Conservation (phyloP, 192 early-diverging fungal genomes). For the Coemansia sp. region DNA sequence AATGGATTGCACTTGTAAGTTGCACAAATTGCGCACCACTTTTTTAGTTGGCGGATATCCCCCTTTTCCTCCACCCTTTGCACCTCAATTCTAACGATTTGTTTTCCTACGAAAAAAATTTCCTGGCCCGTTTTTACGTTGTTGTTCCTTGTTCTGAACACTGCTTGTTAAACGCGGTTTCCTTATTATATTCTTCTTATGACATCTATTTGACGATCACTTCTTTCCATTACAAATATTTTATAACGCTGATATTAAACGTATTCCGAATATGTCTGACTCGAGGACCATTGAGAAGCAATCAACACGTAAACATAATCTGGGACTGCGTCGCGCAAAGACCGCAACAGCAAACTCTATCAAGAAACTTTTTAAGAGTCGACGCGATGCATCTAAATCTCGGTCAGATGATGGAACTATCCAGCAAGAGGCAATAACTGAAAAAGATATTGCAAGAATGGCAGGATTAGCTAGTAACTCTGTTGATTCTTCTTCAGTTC, state of each 20-base stretch:
- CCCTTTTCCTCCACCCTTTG: neutral
- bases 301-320: slow-evolving; percentile 5
- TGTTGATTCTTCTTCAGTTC: neutral
- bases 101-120: neutral
- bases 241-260: neutral
- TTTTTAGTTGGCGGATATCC: neutral
- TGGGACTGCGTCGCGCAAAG: slow-evolving; percentile 27
- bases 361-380: slow-evolving; percentile 31
- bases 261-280: neutral
- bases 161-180: neutral
- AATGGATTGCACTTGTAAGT: neutral
- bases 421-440: neutral
- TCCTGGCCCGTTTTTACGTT: neutral
- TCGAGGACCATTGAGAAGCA: neutral
- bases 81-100: neutral
- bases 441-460: neutral
- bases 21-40: neutral
- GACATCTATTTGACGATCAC: neutral
- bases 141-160: neutral
- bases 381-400: slow-evolving; percentile 1
- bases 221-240: neutral
- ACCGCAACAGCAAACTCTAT: slow-evolving; percentile 32
- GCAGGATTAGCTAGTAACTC: neutral
- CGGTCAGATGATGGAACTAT: neutral
- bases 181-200: neutral